phyloP scores from a whole-genome alignment of 1,284 basidiomycete genomes.

The Puccinia coronata region DNA sequence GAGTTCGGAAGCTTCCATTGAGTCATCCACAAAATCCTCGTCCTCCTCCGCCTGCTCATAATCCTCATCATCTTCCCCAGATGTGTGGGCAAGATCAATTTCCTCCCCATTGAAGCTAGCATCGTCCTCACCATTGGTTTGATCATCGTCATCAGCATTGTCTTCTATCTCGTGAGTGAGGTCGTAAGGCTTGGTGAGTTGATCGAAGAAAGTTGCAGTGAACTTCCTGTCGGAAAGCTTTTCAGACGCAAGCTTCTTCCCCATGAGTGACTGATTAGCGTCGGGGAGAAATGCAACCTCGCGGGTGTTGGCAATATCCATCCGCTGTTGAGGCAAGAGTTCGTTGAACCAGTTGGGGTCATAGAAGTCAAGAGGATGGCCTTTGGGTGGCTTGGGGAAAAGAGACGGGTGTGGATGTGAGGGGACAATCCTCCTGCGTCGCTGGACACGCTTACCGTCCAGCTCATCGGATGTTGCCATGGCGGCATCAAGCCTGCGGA shows the following conservation, averaged over 20 bases:
- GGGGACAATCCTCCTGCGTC: neutral
- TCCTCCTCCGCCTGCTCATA: neutral
- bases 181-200: neutral
- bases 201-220: neutral
- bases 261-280: neutral
- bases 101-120: neutral
- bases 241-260: neutral
- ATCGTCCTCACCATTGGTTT: neutral
- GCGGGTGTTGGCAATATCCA: neutral
- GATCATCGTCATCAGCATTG: neutral
- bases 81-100: neutral
- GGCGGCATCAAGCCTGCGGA: neutral
- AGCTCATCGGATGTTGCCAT: neutral
- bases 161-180: slow-evolving; percentile 19
- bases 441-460: neutral
- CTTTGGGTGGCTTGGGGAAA: slow-evolving; percentile 12
- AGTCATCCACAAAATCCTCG: neutral
- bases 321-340: neutral
- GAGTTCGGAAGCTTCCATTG: neutral
- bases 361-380: slow-evolving; percentile 18
- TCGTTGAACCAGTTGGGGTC: slow-evolving; percentile 27
- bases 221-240: neutral
- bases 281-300: slow-evolving; percentile 15
- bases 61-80: neutral
- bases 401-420: neutral